phyloP scores from a whole-genome alignment of 2,329 filamentous ascomycete species.

The Sarocladiaceae sp. region DNA sequence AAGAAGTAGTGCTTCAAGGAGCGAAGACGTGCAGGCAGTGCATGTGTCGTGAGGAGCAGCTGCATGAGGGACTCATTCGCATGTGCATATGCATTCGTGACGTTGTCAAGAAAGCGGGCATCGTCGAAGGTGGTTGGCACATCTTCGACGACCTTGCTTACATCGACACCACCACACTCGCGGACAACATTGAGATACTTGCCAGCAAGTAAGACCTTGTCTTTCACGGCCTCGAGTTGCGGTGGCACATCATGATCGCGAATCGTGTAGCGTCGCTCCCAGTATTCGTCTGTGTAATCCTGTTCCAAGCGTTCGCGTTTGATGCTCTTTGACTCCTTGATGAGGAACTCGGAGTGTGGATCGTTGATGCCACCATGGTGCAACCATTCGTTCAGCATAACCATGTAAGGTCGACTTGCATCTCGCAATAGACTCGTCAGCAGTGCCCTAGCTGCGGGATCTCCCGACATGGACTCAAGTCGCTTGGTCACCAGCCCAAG shows the following conservation, averaged over 20 bases:
- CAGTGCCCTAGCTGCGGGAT: constrained; percentile 79
- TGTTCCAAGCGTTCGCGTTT: constrained; percentile 85
- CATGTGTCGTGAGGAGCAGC: constrained; percentile 87
- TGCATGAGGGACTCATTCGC: constrained; percentile 92
- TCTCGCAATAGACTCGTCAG: constrained; percentile 81
- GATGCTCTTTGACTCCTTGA: constrained; percentile 96
- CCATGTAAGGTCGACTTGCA: constrained; percentile 91
- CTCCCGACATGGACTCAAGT: constrained; percentile 85
- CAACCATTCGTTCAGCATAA: constrained; percentile 97
- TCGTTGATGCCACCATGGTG: constrained; percentile 95
- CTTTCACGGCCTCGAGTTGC: constrained; percentile 84
- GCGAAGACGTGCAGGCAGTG: constrained; percentile 77
- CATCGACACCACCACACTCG: constrained; percentile 93
- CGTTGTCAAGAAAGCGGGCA: constrained; percentile 86
- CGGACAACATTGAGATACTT: constrained; percentile 98
- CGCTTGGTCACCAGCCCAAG: constrained; percentile 80
- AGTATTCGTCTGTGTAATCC: constrained; percentile 98
- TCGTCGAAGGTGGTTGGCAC: constrained; percentile 94
- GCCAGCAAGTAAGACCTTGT: constrained; percentile 90
- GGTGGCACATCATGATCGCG: constrained; percentile 88
- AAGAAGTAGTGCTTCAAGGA: constrained; percentile 99
- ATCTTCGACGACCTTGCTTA: constrained; percentile 81
- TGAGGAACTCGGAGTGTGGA: constrained; percentile 87
- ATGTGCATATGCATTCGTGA: constrained; percentile 90
- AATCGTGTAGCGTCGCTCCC: constrained; percentile 96